Evolutionary conservation across 345 rosid species (phyloP).

Genomic region (Citrus mangshanensis): DNA sequence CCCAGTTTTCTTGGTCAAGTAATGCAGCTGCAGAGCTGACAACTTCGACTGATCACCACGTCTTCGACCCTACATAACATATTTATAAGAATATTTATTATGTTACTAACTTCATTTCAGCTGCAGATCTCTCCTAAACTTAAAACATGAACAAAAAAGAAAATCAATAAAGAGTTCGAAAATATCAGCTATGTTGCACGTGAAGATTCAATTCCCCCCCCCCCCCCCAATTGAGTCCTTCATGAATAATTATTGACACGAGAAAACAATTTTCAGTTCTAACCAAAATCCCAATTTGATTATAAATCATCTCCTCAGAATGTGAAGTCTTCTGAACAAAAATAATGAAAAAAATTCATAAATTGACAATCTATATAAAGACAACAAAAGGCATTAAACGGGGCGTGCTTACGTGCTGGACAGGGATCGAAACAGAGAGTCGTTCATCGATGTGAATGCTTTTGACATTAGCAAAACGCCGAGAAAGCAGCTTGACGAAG

Average conservation of each 20-base stretch:
- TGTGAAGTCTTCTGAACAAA: not conserved
- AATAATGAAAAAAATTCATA: not conserved
- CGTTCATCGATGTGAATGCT: slow-evolving; percentile 75
- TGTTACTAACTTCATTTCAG: not conserved
- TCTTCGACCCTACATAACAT: slow-evolving; percentile 51
- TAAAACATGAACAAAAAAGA: not conserved
- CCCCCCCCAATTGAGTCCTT: not conserved
- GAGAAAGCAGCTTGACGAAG: slow-evolving; percentile 57
- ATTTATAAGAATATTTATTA: not conserved
- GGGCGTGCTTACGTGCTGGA: slow-evolving; percentile 23
- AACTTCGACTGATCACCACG: slow-evolving; percentile 19
- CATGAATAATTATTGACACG: not conserved
- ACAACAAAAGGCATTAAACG: not conserved
- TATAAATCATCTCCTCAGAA: not conserved
- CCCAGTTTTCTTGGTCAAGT: slow-evolving; percentile 24
- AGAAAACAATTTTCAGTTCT: not conserved
- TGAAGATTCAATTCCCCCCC: not conserved
- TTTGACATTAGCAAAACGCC: slow-evolving; percentile 63
- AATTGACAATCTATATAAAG: not conserved
- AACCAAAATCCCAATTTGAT: not conserved
- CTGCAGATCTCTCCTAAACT: not conserved
- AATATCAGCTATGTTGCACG: not conserved
- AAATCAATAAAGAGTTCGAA: not conserved
- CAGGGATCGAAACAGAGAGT: slow-evolving; percentile 49
- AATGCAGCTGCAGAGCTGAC: slow-evolving; percentile 30